Percentiles rank a stretch among this genome's conserved stretches.
phyloP scores from a whole-genome alignment of 768 basidiomycete species.

The Termitomyces sp. region DNA sequence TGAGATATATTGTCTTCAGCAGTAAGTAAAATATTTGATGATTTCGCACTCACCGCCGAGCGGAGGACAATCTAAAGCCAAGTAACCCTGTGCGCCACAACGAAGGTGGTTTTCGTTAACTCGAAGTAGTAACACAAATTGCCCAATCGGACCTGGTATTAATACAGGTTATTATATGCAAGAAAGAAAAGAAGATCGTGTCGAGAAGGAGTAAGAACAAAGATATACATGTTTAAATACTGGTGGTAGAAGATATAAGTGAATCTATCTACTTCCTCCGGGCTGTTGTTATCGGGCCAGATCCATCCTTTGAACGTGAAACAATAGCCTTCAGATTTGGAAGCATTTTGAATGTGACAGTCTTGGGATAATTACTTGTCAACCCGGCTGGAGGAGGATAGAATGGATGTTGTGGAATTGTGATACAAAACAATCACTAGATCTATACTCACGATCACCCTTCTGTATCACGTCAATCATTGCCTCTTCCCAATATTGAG shows the following conservation, averaged over 20 bases:
- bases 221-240: too few relatives aligned
- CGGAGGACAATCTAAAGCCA: too few relatives aligned
- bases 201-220: too few relatives aligned
- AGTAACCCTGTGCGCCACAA: not conserved
- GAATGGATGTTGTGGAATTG: not conserved
- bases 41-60: too few relatives aligned
- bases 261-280: too few relatives aligned
- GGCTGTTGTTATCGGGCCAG: not conserved
- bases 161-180: too few relatives aligned
- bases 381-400: not conserved
- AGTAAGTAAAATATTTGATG: too few relatives aligned
- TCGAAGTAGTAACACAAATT: not conserved
- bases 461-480: too few relatives aligned
- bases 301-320: not conserved
- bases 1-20: not conserved
- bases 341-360: not conserved
- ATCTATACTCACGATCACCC: too few relatives aligned
- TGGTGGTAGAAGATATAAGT: too few relatives aligned
- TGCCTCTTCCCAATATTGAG: slow-evolving; percentile 5
- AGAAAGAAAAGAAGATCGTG: too few relatives aligned
- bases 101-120: not conserved
- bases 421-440: not conserved
- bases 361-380: slow-evolving; percentile 1
- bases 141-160: too few relatives aligned
- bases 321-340: slow-evolving; percentile 1